phyloP scores from a whole-genome alignment of 495 filamentous ascomycete genomes.

The Thermochaetoides thermophila region DNA sequence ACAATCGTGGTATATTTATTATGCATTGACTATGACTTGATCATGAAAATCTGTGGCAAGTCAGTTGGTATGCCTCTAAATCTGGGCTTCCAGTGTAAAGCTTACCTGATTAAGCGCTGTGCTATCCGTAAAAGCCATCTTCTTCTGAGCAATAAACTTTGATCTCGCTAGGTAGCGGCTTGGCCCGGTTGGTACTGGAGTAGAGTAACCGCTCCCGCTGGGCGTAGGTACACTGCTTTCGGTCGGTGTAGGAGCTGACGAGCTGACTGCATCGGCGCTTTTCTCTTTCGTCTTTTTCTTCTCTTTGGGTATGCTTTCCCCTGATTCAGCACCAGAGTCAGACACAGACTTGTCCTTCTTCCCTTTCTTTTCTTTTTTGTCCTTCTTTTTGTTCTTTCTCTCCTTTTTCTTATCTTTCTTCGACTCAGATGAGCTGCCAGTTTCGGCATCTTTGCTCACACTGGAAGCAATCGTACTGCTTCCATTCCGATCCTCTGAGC shows the following conservation, averaged over 20 bases:
- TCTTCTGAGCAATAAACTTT: slow-evolving; percentile 67
- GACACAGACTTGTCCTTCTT: slow-evolving; percentile 29
- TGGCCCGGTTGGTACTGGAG: slow-evolving; percentile 25
- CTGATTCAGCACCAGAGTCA: slow-evolving; percentile 11
- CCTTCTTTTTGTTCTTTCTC: slow-evolving; percentile 17
- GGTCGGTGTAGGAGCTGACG: slow-evolving; percentile 11
- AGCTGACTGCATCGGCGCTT: slow-evolving; percentile 8
- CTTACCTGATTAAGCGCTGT: slow-evolving; percentile 64
- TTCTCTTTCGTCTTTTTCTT: slow-evolving; percentile 15
- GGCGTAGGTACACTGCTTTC: slow-evolving; percentile 16
- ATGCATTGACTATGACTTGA: slow-evolving; percentile 45
- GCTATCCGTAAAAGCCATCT: slow-evolving; percentile 52
- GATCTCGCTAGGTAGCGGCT: slow-evolving; percentile 49
- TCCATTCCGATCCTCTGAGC: background rate
- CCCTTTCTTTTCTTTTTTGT: slow-evolving; percentile 20
- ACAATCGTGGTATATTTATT: background rate
- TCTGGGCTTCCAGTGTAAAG: background rate
- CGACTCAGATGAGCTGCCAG: slow-evolving; percentile 4
- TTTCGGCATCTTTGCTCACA: background rate
- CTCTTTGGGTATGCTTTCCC: slow-evolving; percentile 10
- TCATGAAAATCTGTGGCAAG: slow-evolving; percentile 52
- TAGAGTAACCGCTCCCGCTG: slow-evolving; percentile 18
- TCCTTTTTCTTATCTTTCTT: slow-evolving; percentile 23
- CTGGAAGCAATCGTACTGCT: background rate
- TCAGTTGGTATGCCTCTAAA: slow-evolving; percentile 19